Evolutionary conservation across 1,284 basidiomycete species (phyloP).

Genomic region (Microstroma glucosiphilum): DNA sequence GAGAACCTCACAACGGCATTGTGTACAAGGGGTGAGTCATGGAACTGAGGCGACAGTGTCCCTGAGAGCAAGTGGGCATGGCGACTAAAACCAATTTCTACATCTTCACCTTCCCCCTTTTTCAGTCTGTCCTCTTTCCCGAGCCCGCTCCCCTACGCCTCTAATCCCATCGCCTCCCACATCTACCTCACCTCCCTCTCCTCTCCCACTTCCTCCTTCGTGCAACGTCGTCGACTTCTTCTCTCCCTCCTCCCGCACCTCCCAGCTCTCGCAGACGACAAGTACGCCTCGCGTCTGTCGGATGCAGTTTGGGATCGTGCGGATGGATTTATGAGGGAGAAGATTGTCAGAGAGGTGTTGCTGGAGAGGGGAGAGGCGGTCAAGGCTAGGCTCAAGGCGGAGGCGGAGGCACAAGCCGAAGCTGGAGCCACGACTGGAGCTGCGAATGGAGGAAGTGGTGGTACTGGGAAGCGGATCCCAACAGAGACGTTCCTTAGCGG

Average conservation of each 20-base stretch:
- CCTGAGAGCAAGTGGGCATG: slow-evolving; percentile 16
- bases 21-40: slow-evolving; percentile 19
- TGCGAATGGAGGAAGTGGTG: too few relatives aligned
- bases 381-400: slow-evolving; percentile 23
- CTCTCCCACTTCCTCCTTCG: slow-evolving; percentile 10
- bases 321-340: slow-evolving; percentile 32
- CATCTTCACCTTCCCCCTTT: slow-evolving; percentile 6
- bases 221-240: slow-evolving; percentile 24
- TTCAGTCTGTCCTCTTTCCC: slow-evolving; percentile 27
- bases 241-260: slow-evolving; percentile 20
- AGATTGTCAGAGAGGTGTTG: slow-evolving; percentile 1
- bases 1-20: slow-evolving; percentile 17
- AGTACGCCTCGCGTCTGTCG: slow-evolving; percentile 43
- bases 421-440: slow-evolving; percentile 19
- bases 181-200: slow-evolving; percentile 24
- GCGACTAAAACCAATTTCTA: neutral
- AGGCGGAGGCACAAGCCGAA: neutral
- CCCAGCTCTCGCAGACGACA: slow-evolving; percentile 27
- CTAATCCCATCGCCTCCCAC: slow-evolving; percentile 21
- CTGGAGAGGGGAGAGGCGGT: too few relatives aligned
- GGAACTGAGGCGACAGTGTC: slow-evolving; percentile 11
- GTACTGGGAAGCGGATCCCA: too few relatives aligned
- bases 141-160: slow-evolving; percentile 22
- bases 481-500: slow-evolving; percentile 19
- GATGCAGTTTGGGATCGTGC: slow-evolving; percentile 35